phyloP scores from a whole-genome alignment of 176 grass and related monocot species.

The Microstegium vimineum region DNA sequence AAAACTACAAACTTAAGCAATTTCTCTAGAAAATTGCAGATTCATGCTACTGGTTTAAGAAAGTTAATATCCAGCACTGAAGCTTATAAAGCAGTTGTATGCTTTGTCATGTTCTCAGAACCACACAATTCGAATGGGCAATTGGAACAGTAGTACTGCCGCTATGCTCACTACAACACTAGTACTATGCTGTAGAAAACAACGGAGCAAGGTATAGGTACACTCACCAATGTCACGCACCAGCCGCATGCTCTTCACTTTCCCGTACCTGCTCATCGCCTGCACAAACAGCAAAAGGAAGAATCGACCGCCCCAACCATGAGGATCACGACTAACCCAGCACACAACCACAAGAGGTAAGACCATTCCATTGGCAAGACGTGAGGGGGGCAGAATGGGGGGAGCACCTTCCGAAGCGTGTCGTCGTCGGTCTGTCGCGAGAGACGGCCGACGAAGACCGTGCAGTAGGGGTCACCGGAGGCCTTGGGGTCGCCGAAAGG shows the following conservation, averaged over 20 bases:
- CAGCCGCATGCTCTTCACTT: slow-evolving; percentile 75
- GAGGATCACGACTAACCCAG: slow-evolving; percentile 7
- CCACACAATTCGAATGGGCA: not conserved
- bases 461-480: slow-evolving; percentile 78
- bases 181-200: not conserved
- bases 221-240: slow-evolving; percentile 76
- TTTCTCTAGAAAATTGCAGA: not conserved
- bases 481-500: slow-evolving; percentile 84
- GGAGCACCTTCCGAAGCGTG: slow-evolving; percentile 51
- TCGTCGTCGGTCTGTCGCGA: slow-evolving; percentile 70
- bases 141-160: not conserved
- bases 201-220: not conserved
- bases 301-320: slow-evolving; percentile 5
- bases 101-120: not conserved
- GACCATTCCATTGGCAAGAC: not conserved
- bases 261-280: slow-evolving; percentile 87
- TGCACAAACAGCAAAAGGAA: slow-evolving; percentile 21
- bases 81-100: not conserved
- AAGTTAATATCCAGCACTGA: not conserved
- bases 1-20: not conserved
- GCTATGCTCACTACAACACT: not conserved
- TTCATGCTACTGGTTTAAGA: not conserved
- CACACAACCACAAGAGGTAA: not conserved
- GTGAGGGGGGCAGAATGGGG: not conserved
- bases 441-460: slow-evolving; percentile 73